Conservation (phyloP, 495 filamentous ascomycete genomes). For the Podospora sp. region DNA sequence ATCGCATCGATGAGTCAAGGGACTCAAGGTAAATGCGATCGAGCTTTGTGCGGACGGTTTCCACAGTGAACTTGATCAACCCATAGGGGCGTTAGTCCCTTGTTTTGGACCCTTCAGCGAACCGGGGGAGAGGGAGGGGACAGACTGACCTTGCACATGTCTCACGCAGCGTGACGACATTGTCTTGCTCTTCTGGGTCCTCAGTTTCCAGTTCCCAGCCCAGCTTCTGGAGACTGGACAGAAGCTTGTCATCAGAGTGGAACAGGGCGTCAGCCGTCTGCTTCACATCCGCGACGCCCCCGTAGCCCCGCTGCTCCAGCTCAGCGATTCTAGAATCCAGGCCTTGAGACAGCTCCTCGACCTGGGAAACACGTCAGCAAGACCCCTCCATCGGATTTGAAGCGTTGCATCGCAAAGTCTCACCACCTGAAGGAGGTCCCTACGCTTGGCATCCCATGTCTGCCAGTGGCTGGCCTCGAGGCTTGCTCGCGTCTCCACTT, state of each 20-base stretch:
- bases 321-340: constrained; percentile 43
- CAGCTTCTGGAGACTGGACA: constrained; percentile 53
- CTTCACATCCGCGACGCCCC: constrained; percentile 29
- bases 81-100: constrained; percentile 30
- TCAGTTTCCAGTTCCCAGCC: constrained; percentile 48
- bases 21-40: constrained; percentile 52
- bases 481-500: constrained; percentile 31
- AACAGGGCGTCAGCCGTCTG: constrained; percentile 43
- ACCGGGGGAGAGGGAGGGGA: neutral
- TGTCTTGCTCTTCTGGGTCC: constrained; percentile 40
- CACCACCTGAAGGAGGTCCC: constrained; percentile 36
- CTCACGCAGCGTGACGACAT: constrained; percentile 43
- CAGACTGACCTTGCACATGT: constrained; percentile 41
- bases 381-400: neutral
- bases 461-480: constrained; percentile 34
- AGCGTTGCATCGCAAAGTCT: constrained; percentile 1
- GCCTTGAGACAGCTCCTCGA: constrained; percentile 44
- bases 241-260: constrained; percentile 49
- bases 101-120: neutral
- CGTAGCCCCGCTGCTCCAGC: constrained; percentile 41
- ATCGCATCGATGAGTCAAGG: constrained; percentile 31
- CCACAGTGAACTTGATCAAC: constrained; percentile 52
- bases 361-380: constrained; percentile 30
- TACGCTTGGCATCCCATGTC: constrained; percentile 39
- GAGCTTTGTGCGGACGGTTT: constrained; percentile 47